phyloP scores from a whole-genome alignment of 2,329 filamentous ascomycete species.

The Juglanconis sp. region DNA sequence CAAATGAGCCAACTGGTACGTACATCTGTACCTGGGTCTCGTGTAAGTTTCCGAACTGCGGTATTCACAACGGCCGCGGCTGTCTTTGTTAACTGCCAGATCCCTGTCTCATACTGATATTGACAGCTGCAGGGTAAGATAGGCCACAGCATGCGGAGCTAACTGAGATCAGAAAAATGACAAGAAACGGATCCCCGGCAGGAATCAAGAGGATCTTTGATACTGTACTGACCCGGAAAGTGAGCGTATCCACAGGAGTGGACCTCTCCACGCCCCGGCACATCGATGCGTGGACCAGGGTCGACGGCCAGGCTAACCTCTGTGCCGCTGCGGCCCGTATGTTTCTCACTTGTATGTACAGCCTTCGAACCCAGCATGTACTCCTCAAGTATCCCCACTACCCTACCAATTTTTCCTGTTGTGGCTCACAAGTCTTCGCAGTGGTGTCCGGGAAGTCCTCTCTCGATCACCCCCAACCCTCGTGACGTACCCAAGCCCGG shows the following conservation, averaged over 20 bases:
- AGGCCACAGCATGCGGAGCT: slow-evolving; percentile 12
- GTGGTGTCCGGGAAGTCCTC: not conserved
- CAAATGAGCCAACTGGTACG: not conserved
- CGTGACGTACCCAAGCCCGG: slow-evolving; percentile 17
- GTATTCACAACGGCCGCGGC: slow-evolving; percentile 1
- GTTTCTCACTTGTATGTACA: slow-evolving; percentile 14
- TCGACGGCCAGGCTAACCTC: slow-evolving; percentile 7
- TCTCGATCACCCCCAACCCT: slow-evolving; percentile 5
- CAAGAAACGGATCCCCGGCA: slow-evolving; percentile 2
- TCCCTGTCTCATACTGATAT: not conserved
- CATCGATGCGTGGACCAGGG: slow-evolving; percentile 12
- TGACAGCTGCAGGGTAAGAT: slow-evolving; percentile 7
- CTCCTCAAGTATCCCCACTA: slow-evolving; percentile 11
- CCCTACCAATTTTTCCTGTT: slow-evolving; percentile 6
- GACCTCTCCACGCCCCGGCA: slow-evolving; percentile 15
- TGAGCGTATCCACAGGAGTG: slow-evolving; percentile 12
- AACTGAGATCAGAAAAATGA: slow-evolving; percentile 1
- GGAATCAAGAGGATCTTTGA: slow-evolving; percentile 4
- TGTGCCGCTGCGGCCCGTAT: slow-evolving; percentile 15
- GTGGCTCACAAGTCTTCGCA: not conserved
- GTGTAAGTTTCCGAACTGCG: not conserved
- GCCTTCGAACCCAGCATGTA: slow-evolving; percentile 13
- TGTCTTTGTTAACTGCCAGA: not conserved
- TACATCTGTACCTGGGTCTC: slow-evolving; percentile 1
- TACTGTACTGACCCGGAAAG: slow-evolving; percentile 7